These are phyloP conservation scores for Fusarium cyanostomum DNA, from an alignment of 2,329 filamentous ascomycete species.

Conservation along the genomic window DNA sequence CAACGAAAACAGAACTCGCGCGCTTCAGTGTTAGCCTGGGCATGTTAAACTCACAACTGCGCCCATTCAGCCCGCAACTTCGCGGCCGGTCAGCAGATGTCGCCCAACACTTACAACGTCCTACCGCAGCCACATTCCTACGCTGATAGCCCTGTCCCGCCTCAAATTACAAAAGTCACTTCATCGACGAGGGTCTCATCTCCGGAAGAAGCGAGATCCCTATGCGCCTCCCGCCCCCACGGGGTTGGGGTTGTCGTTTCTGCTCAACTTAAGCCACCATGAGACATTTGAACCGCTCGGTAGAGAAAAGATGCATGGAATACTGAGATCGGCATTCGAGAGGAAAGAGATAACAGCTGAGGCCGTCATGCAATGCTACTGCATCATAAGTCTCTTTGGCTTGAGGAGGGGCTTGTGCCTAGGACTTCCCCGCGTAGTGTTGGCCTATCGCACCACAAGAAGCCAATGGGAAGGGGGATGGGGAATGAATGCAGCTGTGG, in stretches of 20 bases:
- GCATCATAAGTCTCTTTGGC: conserved; percentile 12
- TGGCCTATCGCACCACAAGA: conserved; percentile 5
- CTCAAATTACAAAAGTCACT: neutral
- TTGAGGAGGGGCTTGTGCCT: neutral
- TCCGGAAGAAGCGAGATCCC: neutral
- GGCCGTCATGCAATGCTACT: conserved; percentile 16
- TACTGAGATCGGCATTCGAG: conserved; percentile 2
- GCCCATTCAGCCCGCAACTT: neutral
- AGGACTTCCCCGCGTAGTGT: conserved; percentile 1
- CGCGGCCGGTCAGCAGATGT: neutral
- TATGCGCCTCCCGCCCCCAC: neutral
- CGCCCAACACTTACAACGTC: neutral
- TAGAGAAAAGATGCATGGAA: neutral
- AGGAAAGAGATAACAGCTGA: neutral
- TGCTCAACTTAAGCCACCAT: neutral
- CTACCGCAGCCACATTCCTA: neutral
- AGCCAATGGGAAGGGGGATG: neutral
- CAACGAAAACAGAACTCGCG: neutral
- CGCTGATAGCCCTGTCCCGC: neutral
- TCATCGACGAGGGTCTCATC: neutral
- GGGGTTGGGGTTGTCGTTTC: neutral
- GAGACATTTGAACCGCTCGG: neutral
- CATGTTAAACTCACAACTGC: neutral
- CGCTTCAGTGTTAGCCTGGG: neutral
- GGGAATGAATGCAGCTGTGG: neutral